phyloP scores from a whole-genome alignment of 768 basidiomycete genomes.

The Mycena pura region DNA sequence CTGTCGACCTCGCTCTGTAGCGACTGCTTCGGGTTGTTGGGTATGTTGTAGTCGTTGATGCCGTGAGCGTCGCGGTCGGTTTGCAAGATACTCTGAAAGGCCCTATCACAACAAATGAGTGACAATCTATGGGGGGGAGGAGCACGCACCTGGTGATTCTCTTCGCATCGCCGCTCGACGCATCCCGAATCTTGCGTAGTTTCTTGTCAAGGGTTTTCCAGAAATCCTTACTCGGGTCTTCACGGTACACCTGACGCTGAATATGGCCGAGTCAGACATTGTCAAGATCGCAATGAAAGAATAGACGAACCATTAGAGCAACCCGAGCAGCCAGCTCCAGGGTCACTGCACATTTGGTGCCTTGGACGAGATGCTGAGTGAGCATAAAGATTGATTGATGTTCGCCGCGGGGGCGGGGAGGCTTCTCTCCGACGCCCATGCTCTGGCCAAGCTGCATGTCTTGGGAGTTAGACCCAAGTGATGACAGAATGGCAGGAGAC shows the following conservation, averaged over 20 bases:
- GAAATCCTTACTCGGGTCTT: background rate
- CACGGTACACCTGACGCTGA: background rate
- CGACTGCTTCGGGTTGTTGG: background rate
- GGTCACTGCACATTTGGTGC: background rate
- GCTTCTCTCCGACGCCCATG: too few species aligned
- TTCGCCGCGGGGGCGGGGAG: too few species aligned
- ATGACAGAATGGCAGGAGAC: too few species aligned
- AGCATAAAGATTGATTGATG: constrained; percentile 3
- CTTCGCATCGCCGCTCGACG: background rate
- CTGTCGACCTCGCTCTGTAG: background rate
- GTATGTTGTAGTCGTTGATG: constrained; percentile 3
- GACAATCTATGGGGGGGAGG: background rate
- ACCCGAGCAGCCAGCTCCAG: background rate
- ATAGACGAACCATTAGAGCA: background rate
- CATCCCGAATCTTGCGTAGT: background rate
- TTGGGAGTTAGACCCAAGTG: too few species aligned
- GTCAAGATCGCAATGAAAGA: background rate
- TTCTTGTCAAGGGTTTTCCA: background rate
- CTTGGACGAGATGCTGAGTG: background rate
- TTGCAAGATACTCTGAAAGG: background rate
- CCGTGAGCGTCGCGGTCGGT: constrained; percentile 1
- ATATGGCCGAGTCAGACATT: background rate
- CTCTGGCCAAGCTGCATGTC: too few species aligned
- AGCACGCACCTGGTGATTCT: background rate
- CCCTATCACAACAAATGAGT: background rate